A percentile compares a stretch with the other conserved stretches of the same genome.
Conservation (phyloP, 1,284 basidiomycete species). For the Marasmius sp. region DNA sequence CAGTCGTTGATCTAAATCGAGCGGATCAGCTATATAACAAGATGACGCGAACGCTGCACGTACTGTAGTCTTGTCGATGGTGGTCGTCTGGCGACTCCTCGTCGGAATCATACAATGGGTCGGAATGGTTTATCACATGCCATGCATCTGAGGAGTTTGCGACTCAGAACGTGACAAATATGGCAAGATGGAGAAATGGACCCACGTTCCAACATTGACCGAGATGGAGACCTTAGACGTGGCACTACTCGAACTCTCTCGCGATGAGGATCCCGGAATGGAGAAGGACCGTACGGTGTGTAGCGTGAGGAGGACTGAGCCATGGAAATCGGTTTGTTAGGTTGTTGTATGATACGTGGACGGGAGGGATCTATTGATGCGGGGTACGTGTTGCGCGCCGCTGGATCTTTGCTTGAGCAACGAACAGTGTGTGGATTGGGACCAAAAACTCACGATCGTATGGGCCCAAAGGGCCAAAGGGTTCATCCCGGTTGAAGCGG, state of each 20-base stretch:
- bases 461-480: background rate
- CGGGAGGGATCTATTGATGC: background rate
- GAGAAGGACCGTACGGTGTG: constrained; percentile 10
- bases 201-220: constrained; percentile 55
- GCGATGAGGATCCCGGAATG: background rate
- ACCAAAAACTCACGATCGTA: background rate
- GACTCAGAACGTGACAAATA: constrained; percentile 6
- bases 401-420: background rate
- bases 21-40: constrained; percentile 11
- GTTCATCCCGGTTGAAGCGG: background rate
- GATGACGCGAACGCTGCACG: constrained; percentile 19
- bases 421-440: background rate
- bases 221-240: constrained; percentile 18
- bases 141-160: constrained; percentile 47
- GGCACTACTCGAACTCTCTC: background rate
- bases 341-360: background rate
- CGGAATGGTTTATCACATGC: constrained; percentile 51
- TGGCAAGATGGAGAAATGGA: constrained; percentile 8
- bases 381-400: background rate
- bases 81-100: constrained; percentile 56
- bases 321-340: background rate
- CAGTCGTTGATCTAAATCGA: constrained; percentile 48
- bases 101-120: constrained; percentile 56
- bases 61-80: constrained; percentile 54
- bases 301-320: background rate